A percentile compares a stretch with the other conserved stretches of the same genome.
Conservation (phyloP, 225 moss, liverwort and hornwort genomes). For the Asterella californica region DNA sequence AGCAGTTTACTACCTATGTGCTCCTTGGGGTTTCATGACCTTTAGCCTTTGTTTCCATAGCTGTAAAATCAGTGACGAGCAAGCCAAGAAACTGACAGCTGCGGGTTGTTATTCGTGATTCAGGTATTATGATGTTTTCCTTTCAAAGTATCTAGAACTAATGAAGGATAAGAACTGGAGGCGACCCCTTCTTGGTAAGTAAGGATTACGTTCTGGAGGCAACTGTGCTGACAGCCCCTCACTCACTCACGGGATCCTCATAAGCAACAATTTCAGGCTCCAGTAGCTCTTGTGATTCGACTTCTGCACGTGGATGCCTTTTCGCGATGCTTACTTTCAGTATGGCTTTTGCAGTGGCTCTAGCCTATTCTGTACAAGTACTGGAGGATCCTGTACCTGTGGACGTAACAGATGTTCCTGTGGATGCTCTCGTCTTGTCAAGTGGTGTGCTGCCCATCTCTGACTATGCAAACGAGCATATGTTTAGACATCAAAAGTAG, state of each 20-base stretch:
- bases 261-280: neutral
- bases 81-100: neutral
- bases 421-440: slow-evolving; percentile 67
- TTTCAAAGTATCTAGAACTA: slow-evolving; percentile 69
- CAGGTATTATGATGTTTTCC: slow-evolving; percentile 96
- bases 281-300: neutral
- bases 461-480: slow-evolving; percentile 45
- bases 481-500: slow-evolving; percentile 20
- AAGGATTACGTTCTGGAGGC: neutral
- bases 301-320: neutral
- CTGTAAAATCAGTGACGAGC: no score
- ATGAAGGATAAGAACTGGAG: slow-evolving; percentile 86
- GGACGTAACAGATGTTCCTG: slow-evolving; percentile 63
- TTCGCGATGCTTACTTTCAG: neutral
- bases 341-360: slow-evolving; percentile 57
- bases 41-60: neutral
- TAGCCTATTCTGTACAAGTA: slow-evolving; percentile 82
- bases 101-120: neutral
- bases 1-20: neutral
- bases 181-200: slow-evolving; percentile 78
- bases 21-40: neutral
- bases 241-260: no score
- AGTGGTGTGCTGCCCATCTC: slow-evolving; percentile 58
- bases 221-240: neutral
- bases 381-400: slow-evolving; percentile 66